Evolutionary conservation across 768 basidiomycete genomes (phyloP).

Genomic region (Boletus rubescentipes): DNA sequence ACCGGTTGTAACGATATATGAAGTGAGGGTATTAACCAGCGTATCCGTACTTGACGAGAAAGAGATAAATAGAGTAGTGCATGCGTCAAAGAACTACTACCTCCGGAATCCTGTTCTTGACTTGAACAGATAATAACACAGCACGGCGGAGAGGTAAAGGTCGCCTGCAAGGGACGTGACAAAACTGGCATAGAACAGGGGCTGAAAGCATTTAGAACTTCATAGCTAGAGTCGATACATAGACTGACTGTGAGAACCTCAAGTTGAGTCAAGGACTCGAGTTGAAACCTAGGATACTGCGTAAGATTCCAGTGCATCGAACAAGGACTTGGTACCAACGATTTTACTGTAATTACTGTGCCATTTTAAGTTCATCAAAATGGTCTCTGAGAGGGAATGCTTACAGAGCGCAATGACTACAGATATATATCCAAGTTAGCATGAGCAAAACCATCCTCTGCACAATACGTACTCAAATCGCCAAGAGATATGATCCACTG

Average conservation of each 20-base stretch:
- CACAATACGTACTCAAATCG: constrained; percentile 44
- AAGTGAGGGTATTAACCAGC: constrained; percentile 46
- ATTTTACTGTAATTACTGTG: constrained; percentile 52
- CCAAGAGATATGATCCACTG: constrained; percentile 40
- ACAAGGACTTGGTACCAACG: constrained; percentile 35
- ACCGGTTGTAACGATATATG: constrained; percentile 58
- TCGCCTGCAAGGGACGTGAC: constrained; percentile 50
- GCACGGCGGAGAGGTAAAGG: constrained; percentile 46
- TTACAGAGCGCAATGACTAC: constrained; percentile 15
- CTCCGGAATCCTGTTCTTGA: constrained; percentile 52
- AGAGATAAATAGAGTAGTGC: neutral
- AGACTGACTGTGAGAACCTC: constrained; percentile 38
- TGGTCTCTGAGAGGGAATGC: neutral
- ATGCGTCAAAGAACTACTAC: constrained; percentile 27
- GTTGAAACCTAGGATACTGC: constrained; percentile 35
- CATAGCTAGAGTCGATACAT: neutral
- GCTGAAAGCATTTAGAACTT: constrained; percentile 29
- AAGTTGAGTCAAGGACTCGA: constrained; percentile 39
- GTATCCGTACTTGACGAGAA: constrained; percentile 45
- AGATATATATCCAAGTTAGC: neutral
- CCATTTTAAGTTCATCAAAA: neutral
- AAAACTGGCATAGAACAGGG: constrained; percentile 52
- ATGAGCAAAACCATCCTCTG: neutral
- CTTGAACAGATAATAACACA: constrained; percentile 47
- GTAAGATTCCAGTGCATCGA: neutral